phyloP scores from a whole-genome alignment of 2,329 filamentous ascomycete species.

The Fusarium denticulatum region DNA sequence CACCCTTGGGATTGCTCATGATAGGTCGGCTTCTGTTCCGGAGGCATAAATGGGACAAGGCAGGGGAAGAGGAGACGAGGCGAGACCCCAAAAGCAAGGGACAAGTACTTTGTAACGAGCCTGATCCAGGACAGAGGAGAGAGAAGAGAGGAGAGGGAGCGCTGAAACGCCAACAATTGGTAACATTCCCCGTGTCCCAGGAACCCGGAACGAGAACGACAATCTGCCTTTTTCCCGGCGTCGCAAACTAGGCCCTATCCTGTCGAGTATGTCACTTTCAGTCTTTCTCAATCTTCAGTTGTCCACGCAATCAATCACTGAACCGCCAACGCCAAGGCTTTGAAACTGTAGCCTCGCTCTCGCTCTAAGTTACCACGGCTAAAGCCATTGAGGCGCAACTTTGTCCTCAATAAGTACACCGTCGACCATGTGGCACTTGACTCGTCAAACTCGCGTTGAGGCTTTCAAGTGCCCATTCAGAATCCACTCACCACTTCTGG shows the following conservation, averaged over 20 bases:
- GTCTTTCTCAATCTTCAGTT: neutral
- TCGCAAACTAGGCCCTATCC: neutral
- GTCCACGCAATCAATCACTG: neutral
- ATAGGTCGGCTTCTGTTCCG: conserved; percentile 25
- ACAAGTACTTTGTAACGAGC: neutral
- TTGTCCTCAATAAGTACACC: neutral
- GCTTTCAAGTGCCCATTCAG: conserved; percentile 10
- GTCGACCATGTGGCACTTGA: conserved; percentile 21
- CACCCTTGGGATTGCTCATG: conserved; percentile 1
- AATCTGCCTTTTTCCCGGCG: neutral
- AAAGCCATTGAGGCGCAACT: conserved; percentile 7
- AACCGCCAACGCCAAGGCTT: conserved; percentile 5
- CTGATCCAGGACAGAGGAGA: neutral
- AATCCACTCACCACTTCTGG: conserved; percentile 11
- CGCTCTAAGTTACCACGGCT: too few relatives aligned
- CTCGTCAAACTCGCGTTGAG: conserved; percentile 8
- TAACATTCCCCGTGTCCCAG: conserved; percentile 28
- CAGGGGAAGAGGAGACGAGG: conserved; percentile 18
- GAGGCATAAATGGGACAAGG: conserved; percentile 19
- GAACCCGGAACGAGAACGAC: conserved; percentile 9
- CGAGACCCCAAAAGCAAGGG: conserved; percentile 18
- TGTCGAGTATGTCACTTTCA: neutral
- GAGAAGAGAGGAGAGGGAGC: neutral
- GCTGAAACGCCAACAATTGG: neutral
- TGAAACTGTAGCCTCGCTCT: neutral